phyloP scores from a whole-genome alignment of 306 rosid species.

The Vigna reflexopilosa region DNA sequence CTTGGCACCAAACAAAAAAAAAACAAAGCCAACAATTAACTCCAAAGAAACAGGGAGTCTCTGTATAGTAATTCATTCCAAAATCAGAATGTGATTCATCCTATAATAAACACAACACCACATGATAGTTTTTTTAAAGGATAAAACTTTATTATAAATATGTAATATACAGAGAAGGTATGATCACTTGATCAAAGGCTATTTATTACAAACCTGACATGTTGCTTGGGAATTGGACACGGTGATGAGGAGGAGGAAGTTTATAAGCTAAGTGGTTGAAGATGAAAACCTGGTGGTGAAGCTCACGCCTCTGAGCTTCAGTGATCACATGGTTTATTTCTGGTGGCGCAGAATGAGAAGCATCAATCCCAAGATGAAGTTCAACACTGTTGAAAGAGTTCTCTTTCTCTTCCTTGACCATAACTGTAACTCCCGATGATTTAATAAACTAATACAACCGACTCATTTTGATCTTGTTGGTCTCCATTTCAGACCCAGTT shows the following conservation, averaged over 20 bases:
- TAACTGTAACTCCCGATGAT: not conserved
- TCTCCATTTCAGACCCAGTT: no score
- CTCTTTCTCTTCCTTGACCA: constrained; percentile 36
- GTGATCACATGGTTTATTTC: constrained; percentile 44
- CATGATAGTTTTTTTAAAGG: no score
- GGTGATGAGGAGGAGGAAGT: constrained; percentile 61
- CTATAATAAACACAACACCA: constrained; percentile 2
- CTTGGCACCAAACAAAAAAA: constrained; percentile 12
- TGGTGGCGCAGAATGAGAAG: constrained; percentile 26
- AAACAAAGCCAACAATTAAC: not conserved
- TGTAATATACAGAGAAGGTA: not conserved
- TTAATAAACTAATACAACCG: no score
- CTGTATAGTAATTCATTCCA: not conserved
- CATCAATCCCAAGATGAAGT: constrained; percentile 53
- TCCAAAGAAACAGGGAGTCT: constrained; percentile 6
- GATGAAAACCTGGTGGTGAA: constrained; percentile 65
- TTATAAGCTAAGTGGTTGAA: constrained; percentile 59
- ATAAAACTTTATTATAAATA: not conserved
- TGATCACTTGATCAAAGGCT: not conserved
- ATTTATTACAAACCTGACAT: constrained; percentile 47
- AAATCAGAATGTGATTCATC: constrained; percentile 27
- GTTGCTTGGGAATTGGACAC: constrained; percentile 57
- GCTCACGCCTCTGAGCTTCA: constrained; percentile 66
- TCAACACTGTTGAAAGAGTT: constrained; percentile 29
- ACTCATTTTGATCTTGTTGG: no score